These are phyloP conservation scores for Pinus albicaulis DNA, from an alignment of 75 land plant species.

Conservation along the genomic window DNA sequence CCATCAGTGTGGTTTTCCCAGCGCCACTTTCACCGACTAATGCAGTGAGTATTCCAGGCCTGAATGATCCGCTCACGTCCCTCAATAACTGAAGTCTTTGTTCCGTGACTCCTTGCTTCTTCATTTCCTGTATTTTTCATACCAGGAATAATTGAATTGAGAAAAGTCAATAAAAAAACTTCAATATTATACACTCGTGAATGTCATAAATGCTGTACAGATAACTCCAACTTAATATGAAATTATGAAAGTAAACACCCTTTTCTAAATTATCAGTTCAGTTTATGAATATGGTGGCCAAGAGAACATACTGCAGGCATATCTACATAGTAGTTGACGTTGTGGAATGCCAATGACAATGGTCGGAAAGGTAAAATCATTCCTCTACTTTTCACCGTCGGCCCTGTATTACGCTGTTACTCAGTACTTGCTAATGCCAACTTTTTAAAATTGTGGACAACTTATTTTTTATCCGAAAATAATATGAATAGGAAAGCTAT, in stretches of 20 bases:
- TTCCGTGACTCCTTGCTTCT: conserved; percentile 14
- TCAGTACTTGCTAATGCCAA: conserved; percentile 17
- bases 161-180: no score
- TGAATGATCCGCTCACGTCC: conserved; percentile 4
- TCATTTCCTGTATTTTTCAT: conserved; percentile 5
- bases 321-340: conserved; percentile 63
- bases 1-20: neutral
- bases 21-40: conserved; percentile 13
- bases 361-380: conserved; percentile 70
- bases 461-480: conserved; percentile 1
- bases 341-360: conserved; percentile 46
- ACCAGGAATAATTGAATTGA: no score
- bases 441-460: neutral
- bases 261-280: no score
- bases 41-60: neutral
- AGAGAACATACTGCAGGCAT: conserved; percentile 44
- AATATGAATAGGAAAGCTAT: no score
- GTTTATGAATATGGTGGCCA: neutral
- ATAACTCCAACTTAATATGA: no score
- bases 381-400: conserved; percentile 16
- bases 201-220: no score
- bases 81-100: conserved; percentile 9
- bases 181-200: no score
- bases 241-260: no score
- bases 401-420: neutral